Evolutionary conservation across 768 basidiomycete species (phyloP).

Genomic region (Termitomyces heimii): DNA sequence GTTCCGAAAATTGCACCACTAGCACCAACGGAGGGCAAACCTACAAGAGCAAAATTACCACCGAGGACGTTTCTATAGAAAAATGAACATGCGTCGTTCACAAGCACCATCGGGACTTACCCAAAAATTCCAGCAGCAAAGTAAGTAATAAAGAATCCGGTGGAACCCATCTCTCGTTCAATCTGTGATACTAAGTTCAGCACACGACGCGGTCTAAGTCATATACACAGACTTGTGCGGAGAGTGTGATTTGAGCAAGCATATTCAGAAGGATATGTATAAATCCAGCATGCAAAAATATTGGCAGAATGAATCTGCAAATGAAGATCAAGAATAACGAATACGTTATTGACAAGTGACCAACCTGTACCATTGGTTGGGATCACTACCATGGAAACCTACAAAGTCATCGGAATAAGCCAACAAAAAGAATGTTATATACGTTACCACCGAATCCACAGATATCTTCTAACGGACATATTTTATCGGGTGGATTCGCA

Average conservation of each 20-base stretch:
- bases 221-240: slow-evolving; percentile 53
- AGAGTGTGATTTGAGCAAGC: slow-evolving; percentile 77
- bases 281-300: slow-evolving; percentile 94
- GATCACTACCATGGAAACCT: slow-evolving; percentile 36
- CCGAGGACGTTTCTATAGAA: slow-evolving; percentile 71
- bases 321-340: not conserved
- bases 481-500: slow-evolving; percentile 61
- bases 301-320: slow-evolving; percentile 74
- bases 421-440: slow-evolving; percentile 20
- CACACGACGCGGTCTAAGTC: not conserved
- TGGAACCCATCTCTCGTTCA: slow-evolving; percentile 88
- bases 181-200: slow-evolving; percentile 40
- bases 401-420: not conserved
- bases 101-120: slow-evolving; percentile 25
- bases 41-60: slow-evolving; percentile 89
- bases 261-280: slow-evolving; percentile 91
- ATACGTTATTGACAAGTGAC: slow-evolving; percentile 1
- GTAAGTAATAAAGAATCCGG: slow-evolving; percentile 81
- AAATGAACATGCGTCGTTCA: not conserved
- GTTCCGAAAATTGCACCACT: slow-evolving; percentile 92
- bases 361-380: slow-evolving; percentile 45
- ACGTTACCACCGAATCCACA: slow-evolving; percentile 81
- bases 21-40: slow-evolving; percentile 85
- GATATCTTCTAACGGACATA: slow-evolving; percentile 75
- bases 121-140: slow-evolving; percentile 92